Evolutionary conservation across 768 basidiomycete genomes (phyloP), one percentile per base, ranked within the genome.

Genomic region (Pisolithus sp.): DNA sequence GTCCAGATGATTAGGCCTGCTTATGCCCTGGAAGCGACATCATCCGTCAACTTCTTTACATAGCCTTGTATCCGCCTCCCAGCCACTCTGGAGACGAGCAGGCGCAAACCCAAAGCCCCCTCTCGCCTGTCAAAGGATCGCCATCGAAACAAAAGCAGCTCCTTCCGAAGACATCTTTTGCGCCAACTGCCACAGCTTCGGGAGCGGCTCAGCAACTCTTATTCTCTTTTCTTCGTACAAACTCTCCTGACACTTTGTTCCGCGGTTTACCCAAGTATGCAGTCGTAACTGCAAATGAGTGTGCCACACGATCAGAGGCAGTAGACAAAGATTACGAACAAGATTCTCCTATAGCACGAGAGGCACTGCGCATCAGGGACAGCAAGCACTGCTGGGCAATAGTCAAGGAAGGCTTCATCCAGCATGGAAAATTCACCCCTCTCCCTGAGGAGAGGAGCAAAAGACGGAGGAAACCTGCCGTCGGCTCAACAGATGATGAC

Each of bases 41-140:
- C 58, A 66, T 89, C 44, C 75, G 83, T 36, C 85, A 86, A 49
- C 70, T 87, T 13, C 66, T 88, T 23, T 89, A 81, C 62, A 80
- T 89, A 34, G 74, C 83, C n/a, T 73, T 89, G 20, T 84, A 83
- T 56, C 77, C 83, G 6, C 71, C 76, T 6, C 64, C 63, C 0
- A 52, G 57, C 4, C n/a, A 52, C 28, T 18, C 57, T n/a, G 40
- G 31, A 0, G 61, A 64, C 46, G 50, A 45, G 9, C 52, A 48
- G 39, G 57, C 62, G 12, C 56, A 59, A 15, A 62, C 62, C 21
- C 64, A 61, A 13, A 31, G 53, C 15, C 64, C 62, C 12, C 63
- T 54, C 0, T 70, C 71, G 0, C 73, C 70, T 15, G 53, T 57
- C 62, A 73, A 72, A 47, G 53, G 60, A 13, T 79, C 81, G 10